Conservation (phyloP, 257 asterid genomes). For the Solanum ossicruentum region DNA sequence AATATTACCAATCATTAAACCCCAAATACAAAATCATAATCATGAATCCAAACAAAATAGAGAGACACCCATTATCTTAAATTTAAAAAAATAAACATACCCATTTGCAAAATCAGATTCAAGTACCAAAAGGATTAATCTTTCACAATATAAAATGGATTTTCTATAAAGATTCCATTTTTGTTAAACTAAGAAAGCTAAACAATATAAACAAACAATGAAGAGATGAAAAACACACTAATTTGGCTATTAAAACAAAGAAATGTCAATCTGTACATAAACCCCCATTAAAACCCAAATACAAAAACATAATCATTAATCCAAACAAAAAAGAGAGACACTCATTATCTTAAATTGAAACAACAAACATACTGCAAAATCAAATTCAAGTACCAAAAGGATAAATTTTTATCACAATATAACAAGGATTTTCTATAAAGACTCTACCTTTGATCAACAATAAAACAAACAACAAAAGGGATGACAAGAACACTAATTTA, state of each 20-base stretch:
- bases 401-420: background rate
- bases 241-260: slow-evolving; percentile 31
- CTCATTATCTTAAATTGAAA: background rate
- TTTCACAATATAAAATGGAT: background rate
- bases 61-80: background rate
- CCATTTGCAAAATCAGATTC: background rate
- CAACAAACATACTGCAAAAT: background rate
- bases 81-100: background rate
- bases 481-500: slow-evolving; percentile 5
- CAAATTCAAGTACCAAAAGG: background rate
- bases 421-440: background rate
- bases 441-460: background rate
- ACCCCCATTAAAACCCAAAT: slow-evolving; percentile 19
- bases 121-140: background rate
- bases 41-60: background rate
- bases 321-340: background rate
- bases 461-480: background rate
- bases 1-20: slow-evolving; percentile 30
- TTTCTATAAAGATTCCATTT: background rate
- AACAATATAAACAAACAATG: background rate
- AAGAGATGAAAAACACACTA: background rate
- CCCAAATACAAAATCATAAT: slow-evolving; percentile 26
- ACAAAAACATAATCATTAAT: background rate
- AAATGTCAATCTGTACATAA: slow-evolving; percentile 24
- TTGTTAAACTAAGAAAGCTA: background rate